Conservation (phyloP, 2,329 filamentous ascomycete species). For the Verticillium klebahnii region DNA sequence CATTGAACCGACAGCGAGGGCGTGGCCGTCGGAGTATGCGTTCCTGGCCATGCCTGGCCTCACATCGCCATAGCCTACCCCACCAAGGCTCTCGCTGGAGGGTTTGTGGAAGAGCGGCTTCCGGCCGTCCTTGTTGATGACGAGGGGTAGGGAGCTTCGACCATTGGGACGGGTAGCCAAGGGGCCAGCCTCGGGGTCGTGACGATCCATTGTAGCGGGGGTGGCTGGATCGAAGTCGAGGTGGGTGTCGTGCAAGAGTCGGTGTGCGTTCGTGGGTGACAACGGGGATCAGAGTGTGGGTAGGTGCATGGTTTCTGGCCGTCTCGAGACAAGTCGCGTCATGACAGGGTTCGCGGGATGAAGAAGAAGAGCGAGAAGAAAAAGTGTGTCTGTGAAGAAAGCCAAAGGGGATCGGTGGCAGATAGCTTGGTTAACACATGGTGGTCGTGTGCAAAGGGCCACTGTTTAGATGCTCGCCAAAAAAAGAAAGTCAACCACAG, state of each 20-base stretch:
- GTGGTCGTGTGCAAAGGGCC: background rate
- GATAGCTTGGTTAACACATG: background rate
- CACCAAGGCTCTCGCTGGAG: slow-evolving; percentile 12
- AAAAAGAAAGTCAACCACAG: slow-evolving; percentile 1
- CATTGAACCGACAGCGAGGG: slow-evolving; percentile 15
- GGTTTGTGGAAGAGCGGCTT: slow-evolving; percentile 32
- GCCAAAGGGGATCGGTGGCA: background rate
- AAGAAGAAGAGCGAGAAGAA: background rate
- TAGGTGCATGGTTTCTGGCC: slow-evolving; percentile 9
- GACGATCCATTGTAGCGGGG: slow-evolving; percentile 18
- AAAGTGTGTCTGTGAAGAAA: background rate
- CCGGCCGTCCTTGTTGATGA: slow-evolving; percentile 34
- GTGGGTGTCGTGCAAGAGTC: background rate
- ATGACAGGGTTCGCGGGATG: slow-evolving; percentile 2
- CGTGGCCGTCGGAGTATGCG: slow-evolving; percentile 12
- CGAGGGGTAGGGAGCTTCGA: slow-evolving; percentile 14
- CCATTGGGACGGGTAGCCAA: slow-evolving; percentile 17
- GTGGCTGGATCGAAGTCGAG: background rate
- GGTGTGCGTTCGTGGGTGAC: slow-evolving; percentile 4
- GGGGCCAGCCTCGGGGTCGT: slow-evolving; percentile 10
- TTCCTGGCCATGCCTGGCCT: slow-evolving; percentile 10
- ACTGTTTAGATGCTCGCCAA: slow-evolving; percentile 6
- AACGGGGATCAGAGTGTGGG: slow-evolving; percentile 5
- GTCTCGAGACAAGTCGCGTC: slow-evolving; percentile 8
- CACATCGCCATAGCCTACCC: background rate